A percentile compares a stretch with the other conserved stretches of the same genome.
phyloP scores from a whole-genome alignment of 495 filamentous ascomycete species.

The Hypoxylon lenormandii region DNA sequence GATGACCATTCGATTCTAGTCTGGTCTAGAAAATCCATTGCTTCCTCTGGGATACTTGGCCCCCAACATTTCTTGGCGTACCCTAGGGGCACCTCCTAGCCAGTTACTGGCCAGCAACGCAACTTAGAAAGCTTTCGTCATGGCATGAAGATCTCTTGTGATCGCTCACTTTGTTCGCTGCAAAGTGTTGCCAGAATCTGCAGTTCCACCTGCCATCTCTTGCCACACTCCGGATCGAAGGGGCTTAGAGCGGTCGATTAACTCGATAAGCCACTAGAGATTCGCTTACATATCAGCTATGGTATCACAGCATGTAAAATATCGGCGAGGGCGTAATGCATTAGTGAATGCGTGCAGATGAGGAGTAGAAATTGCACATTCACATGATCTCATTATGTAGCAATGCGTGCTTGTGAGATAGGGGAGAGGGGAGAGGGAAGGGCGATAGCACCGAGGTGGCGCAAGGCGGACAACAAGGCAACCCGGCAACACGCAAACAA shows the following conservation, averaged over 20 bases:
- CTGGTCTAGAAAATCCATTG: constrained; percentile 22
- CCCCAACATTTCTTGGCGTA: constrained; percentile 29
- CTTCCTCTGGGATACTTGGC: constrained; percentile 11
- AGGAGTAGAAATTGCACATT: not conserved
- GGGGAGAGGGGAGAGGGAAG: not conserved
- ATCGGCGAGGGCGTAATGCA: constrained; percentile 24
- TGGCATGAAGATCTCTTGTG: constrained; percentile 2
- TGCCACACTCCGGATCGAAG: not conserved
- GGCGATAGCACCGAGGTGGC: constrained; percentile 2
- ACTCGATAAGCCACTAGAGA: constrained; percentile 1
- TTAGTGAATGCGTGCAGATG: not conserved
- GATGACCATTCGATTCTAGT: constrained; percentile 6
- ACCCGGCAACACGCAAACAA: not conserved
- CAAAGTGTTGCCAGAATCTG: not conserved
- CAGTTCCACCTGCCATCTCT: not conserved
- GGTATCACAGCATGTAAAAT: constrained; percentile 24
- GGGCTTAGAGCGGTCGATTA: not conserved
- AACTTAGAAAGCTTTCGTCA: constrained; percentile 21
- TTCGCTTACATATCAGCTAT: constrained; percentile 1
- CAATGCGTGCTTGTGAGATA: not conserved
- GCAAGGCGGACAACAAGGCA: constrained; percentile 5
- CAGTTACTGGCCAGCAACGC: not conserved
- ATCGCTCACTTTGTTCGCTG: not conserved
- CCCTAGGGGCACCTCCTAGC: not conserved
- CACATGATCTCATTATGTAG: not conserved